Evolutionary conservation across 164 flowering plant genomes (phyloP), one percentile per base, ranked within the genome.

Genomic region (Liquidambar formosana): DNA sequence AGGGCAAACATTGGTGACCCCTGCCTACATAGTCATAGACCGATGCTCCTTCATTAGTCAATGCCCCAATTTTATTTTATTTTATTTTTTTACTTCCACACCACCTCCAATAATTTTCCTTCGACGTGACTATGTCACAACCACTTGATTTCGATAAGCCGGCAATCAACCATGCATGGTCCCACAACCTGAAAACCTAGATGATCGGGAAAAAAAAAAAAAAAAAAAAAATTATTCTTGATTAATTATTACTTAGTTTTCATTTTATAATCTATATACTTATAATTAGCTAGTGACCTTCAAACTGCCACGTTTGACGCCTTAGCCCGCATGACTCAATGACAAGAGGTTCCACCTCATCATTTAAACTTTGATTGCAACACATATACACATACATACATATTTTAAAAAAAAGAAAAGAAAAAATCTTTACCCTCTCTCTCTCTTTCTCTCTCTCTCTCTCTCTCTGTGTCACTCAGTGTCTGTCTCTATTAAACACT

Each of bases 141-240:
- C 71, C 64, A 68, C 59, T 15, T 48, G 33, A 45, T 67, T 13
- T 56, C 45, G n/a, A 57, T 43, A 18, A 11, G 19, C 9, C 53
- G 23, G 15, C 8, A 26, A 10, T 26, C 13, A 26, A 26, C 28
- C 53, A 49, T 9, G n/a, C n/a, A 25, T 5, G n/a, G 63, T 18
- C 63, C 45, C 60, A 25, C 60, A 13, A 25, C 15, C 26, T 19
- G 18, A 60, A 48, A 8, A 8, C 44, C 9, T 16, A n/a, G 16
- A 51, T n/a, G n/a, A 16, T 18, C n/a, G n/a, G 8, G 22, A 51
- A 18, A n/a, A 27, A 26, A 13, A 26, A 8, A 41, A 4, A 28
- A 5, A 68, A 6, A 1, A 33, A 11, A 4, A 1, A 22, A 16
- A 48, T 15, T 15, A 0, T 25, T 1, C 18, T 26, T 57, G 0